These are phyloP conservation scores for Exophiala bonariae DNA, from an alignment of 2,329 filamentous ascomycete species.

Conservation along the genomic window DNA sequence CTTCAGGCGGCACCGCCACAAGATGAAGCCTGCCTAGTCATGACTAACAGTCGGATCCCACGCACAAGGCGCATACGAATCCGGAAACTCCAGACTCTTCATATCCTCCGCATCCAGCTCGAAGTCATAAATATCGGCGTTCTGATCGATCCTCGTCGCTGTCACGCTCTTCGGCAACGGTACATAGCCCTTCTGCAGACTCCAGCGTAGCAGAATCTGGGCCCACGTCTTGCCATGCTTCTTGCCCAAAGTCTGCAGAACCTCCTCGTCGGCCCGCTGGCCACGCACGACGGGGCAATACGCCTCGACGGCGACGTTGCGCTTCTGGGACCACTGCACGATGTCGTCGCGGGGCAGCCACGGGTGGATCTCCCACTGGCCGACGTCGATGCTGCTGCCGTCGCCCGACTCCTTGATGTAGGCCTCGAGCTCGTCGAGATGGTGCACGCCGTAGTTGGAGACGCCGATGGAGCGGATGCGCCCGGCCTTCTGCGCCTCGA, in stretches of 20 bases:
- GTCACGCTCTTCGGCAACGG: slow-evolving; percentile 65
- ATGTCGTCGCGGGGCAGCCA: slow-evolving; percentile 83
- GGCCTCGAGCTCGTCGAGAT: slow-evolving; percentile 54
- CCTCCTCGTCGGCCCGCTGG: slow-evolving; percentile 52
- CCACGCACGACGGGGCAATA: slow-evolving; percentile 50
- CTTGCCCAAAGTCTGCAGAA: slow-evolving; percentile 51
- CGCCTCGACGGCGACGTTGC: slow-evolving; percentile 62
- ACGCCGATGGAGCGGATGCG: slow-evolving; percentile 56
- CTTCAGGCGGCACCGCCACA: no score
- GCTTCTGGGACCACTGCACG: slow-evolving; percentile 69
- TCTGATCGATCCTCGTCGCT: slow-evolving; percentile 60
- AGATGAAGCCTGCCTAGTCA: no score
- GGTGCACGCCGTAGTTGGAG: slow-evolving; percentile 56
- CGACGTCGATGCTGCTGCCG: slow-evolving; percentile 73
- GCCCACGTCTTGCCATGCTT: slow-evolving; percentile 60
- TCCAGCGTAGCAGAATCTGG: slow-evolving; percentile 63
- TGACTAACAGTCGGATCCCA: slow-evolving; percentile 54
- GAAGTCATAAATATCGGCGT: slow-evolving; percentile 61
- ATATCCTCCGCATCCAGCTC: slow-evolving; percentile 60
- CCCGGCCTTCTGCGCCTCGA: slow-evolving; percentile 53
- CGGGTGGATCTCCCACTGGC: slow-evolving; percentile 87
- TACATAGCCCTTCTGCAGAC: slow-evolving; percentile 62
- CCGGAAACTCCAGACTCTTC: slow-evolving; percentile 51
- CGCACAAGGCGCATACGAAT: slow-evolving; percentile 56
- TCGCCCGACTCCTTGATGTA: slow-evolving; percentile 62